These are phyloP conservation scores for Sergeia podlipaevii DNA, from an alignment of 208 protist species.

Conservation along the genomic window DNA sequence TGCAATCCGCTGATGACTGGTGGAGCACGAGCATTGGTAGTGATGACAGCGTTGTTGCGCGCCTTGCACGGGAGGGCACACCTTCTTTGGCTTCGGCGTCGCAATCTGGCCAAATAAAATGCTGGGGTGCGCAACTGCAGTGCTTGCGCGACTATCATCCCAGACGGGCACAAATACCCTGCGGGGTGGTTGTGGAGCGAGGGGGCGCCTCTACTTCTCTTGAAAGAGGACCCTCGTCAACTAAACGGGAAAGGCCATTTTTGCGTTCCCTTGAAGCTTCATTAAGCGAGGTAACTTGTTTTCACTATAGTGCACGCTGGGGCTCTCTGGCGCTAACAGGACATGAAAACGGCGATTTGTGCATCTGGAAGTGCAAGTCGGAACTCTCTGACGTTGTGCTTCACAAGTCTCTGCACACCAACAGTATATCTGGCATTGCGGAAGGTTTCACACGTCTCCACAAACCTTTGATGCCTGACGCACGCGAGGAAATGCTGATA, in stretches of 20 bases:
- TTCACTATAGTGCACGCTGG: slow-evolving; percentile 19
- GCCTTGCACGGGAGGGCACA: slow-evolving; percentile 3
- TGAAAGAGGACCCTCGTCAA: not conserved
- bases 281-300: slow-evolving; percentile 21
- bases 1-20: not conserved
- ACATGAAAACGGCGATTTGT: slow-evolving; percentile 38
- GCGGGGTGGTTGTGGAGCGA: not conserved
- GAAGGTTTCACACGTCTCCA: slow-evolving; percentile 9
- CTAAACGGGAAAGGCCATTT: too few relatives aligned
- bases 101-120: not conserved
- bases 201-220: not conserved
- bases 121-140: not conserved
- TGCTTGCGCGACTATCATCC: not conserved
- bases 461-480: not conserved
- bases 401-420: slow-evolving; percentile 22
- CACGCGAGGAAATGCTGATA: slow-evolving; percentile 11
- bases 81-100: not conserved
- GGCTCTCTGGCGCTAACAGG: slow-evolving; percentile 30
- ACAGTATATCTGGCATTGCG: slow-evolving; percentile 28
- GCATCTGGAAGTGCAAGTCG: slow-evolving; percentile 25
- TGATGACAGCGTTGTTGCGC: too few relatives aligned
- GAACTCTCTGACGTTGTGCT: slow-evolving; percentile 21
- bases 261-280: not conserved
- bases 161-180: too few relatives aligned
- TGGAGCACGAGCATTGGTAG: too few relatives aligned